Evolutionary conservation across 2,329 filamentous ascomycete species (phyloP).

Genomic region (Colletotrichum brevisporum): DNA sequence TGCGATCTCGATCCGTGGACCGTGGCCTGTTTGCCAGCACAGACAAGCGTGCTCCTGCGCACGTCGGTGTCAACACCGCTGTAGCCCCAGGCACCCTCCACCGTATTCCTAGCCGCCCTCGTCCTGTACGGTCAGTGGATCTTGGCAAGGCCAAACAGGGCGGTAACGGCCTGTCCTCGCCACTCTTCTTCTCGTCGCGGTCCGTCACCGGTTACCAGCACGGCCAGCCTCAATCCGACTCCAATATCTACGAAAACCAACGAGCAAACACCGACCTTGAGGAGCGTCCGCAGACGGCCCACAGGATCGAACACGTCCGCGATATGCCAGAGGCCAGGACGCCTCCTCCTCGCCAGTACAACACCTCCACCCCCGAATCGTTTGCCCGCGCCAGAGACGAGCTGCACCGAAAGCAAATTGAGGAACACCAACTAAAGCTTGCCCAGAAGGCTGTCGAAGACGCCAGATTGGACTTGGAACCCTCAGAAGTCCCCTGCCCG

Average conservation of each 20-base stretch:
- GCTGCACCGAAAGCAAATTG: conserved; percentile 49
- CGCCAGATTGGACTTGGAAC: conserved; percentile 38
- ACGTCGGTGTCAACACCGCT: conserved; percentile 74
- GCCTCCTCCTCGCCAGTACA: conserved; percentile 52
- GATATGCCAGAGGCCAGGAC: conserved; percentile 53
- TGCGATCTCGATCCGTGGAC: conserved; percentile 75
- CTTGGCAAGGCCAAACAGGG: conserved; percentile 48
- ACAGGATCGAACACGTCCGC: conserved; percentile 54
- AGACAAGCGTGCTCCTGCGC: conserved; percentile 76
- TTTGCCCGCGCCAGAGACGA: conserved; percentile 54
- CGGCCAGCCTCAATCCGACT: conserved; percentile 60
- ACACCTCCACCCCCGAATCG: conserved; percentile 56
- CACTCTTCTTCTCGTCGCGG: conserved; percentile 56
- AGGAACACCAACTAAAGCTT: conserved; percentile 51
- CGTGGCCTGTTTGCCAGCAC: conserved; percentile 69
- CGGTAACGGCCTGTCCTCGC: conserved; percentile 51
- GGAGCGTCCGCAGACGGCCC: conserved; percentile 63
- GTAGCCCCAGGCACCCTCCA: conserved; percentile 73
- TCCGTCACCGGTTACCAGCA: conserved; percentile 59
- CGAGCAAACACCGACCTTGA: conserved; percentile 53
- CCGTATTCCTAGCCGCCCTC: conserved; percentile 52
- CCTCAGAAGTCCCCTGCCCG: conserved; percentile 56
- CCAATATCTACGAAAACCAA: conserved; percentile 58
- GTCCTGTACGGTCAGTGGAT: conserved; percentile 63
- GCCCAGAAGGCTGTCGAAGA: conserved; percentile 46